Percentiles rank a stretch among this genome's conserved stretches.
Evolutionary conservation across 257 asterid species (phyloP).

Genomic region (Gardenia jasminoides): DNA sequence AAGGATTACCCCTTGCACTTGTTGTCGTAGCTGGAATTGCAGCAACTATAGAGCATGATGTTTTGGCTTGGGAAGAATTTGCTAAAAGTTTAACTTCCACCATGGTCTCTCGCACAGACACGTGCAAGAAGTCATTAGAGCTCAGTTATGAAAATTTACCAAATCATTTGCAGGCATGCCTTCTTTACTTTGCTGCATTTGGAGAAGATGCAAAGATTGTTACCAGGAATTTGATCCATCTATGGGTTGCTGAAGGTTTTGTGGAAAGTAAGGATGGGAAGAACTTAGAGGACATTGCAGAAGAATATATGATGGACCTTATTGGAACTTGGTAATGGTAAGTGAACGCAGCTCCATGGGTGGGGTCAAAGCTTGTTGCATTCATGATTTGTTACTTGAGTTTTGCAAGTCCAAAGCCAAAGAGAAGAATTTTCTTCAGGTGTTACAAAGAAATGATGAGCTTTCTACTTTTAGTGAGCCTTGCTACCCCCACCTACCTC

Average conservation of each 20-base stretch:
- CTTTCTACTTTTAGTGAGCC: not conserved
- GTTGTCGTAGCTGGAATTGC: not conserved
- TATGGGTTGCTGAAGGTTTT: conserved; percentile 14
- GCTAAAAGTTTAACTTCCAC: not conserved
- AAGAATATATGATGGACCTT: not conserved
- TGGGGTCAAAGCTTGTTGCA: not conserved
- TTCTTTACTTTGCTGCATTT: conserved; percentile 9
- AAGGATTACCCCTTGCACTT: conserved; percentile 3
- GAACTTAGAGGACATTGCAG: not conserved
- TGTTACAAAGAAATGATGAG: not conserved
- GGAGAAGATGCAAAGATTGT: not conserved
- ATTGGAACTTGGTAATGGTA: not conserved
- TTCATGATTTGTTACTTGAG: not conserved
- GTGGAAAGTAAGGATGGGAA: not conserved
- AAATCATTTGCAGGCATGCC: conserved; percentile 1
- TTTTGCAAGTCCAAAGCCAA: not conserved
- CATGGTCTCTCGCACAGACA: not conserved
- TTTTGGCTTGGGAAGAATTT: not conserved
- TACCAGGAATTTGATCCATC: not conserved
- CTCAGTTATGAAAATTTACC: conserved; percentile 13
- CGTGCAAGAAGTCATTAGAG: not conserved
- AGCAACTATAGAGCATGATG: not conserved
- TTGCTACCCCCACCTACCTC: not conserved
- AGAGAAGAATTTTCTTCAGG: not conserved
- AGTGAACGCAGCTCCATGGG: not conserved